phyloP scores from a whole-genome alignment of 495 filamentous ascomycete genomes.

The Apodospora peruviana region DNA sequence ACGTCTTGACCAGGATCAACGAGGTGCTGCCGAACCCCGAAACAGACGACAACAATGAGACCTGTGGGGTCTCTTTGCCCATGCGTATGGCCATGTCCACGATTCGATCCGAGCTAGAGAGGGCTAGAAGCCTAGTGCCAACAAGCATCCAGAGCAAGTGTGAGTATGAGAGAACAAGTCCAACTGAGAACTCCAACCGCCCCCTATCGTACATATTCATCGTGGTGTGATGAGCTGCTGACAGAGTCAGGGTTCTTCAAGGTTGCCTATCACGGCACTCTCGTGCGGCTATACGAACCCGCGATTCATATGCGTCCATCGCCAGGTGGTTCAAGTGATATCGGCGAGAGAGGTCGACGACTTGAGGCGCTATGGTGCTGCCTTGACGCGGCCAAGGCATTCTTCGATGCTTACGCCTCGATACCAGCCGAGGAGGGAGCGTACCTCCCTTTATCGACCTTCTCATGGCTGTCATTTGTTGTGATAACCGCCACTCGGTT shows the following conservation, averaged over 20 bases:
- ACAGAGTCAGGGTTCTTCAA: constrained; percentile 9
- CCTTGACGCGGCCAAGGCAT: constrained; percentile 9
- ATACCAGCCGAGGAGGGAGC: constrained; percentile 9
- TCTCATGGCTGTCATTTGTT: constrained; percentile 12
- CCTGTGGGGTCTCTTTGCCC: constrained; percentile 3
- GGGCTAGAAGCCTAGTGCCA: constrained; percentile 1
- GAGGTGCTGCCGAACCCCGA: constrained; percentile 13
- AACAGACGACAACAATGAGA: constrained; percentile 3
- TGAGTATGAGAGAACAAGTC: too few relatives aligned
- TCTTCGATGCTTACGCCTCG: constrained; percentile 9
- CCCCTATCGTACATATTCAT: too few relatives aligned
- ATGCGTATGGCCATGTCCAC: constrained; percentile 15
- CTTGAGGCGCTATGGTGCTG: constrained; percentile 17
- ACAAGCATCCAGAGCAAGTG: constrained; percentile 5
- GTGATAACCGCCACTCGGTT: constrained; percentile 15
- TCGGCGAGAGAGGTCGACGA: background rate
- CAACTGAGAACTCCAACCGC: too few relatives aligned
- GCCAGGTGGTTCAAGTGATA: background rate
- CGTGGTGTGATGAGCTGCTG: too few relatives aligned
- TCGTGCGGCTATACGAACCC: constrained; percentile 20
- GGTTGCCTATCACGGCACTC: constrained; percentile 4
- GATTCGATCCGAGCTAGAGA: constrained; percentile 13
- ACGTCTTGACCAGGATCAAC: constrained; percentile 5
- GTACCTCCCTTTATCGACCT: constrained; percentile 9
- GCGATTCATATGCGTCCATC: constrained; percentile 12